A percentile compares a stretch with the other conserved stretches of the same genome.
phyloP scores from a whole-genome alignment of 208 protist genomes.

The Leptomonas pyrrhocoris region DNA sequence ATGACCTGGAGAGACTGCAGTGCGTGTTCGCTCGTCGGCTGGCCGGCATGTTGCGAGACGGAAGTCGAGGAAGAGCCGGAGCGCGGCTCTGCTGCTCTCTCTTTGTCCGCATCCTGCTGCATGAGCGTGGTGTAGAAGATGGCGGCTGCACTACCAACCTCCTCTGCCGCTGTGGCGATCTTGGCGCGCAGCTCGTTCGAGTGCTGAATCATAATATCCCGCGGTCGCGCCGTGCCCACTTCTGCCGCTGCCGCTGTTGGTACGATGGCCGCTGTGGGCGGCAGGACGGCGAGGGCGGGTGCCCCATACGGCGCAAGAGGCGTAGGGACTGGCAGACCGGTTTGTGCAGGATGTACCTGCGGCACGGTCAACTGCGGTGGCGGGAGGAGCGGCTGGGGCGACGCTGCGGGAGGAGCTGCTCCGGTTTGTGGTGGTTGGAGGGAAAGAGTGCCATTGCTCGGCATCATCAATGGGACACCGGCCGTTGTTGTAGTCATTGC shows the following conservation, averaged over 20 bases:
- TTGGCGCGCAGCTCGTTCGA: conserved; percentile 55
- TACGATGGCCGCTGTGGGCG: background rate
- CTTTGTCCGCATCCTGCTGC: background rate
- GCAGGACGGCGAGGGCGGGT: background rate
- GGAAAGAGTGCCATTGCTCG: background rate
- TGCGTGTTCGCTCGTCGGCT: background rate
- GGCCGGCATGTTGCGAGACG: background rate
- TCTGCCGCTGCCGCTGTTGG: background rate
- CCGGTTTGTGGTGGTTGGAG: background rate
- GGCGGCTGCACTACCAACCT: conserved; percentile 27
- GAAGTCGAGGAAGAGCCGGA: background rate
- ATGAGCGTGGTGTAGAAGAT: conserved; percentile 28
- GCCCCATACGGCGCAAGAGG: background rate
- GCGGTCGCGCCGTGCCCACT: conserved; percentile 37
- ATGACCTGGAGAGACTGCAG: too few relatives aligned
- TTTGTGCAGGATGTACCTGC: background rate
- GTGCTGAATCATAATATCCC: conserved; percentile 54
- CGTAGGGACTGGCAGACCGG: background rate
- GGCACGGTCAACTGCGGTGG: conserved; percentile 18
- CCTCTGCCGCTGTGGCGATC: conserved; percentile 28
- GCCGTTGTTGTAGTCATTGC: background rate
- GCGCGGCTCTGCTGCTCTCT: background rate
- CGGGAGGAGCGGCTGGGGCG: conserved; percentile 1
- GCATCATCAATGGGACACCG: background rate
- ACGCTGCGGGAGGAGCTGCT: background rate